These are phyloP conservation scores for Cystobasidium tubakii DNA, from an alignment of 768 basidiomycete genomes.

Conservation along the genomic window DNA sequence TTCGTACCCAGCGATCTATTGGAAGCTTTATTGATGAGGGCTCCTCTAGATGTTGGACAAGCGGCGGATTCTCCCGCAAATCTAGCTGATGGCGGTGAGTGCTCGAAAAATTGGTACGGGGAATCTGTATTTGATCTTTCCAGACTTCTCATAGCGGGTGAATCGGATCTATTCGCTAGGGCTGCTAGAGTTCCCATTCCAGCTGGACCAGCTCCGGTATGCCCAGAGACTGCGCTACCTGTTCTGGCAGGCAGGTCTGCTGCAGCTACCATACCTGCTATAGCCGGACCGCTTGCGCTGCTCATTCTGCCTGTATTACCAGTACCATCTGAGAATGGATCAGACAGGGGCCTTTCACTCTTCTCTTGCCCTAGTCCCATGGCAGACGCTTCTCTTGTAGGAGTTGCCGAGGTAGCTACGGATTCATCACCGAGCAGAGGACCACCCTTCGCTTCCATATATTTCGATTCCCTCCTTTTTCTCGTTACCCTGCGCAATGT, in stretches of 20 bases:
- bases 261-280: neutral
- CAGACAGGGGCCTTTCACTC: constrained; percentile 44
- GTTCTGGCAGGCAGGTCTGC: neutral
- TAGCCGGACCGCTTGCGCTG: neutral
- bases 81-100: neutral
- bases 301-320: constrained; percentile 3
- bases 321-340: constrained; percentile 60
- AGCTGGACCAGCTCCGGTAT: neutral
- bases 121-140: constrained; percentile 17
- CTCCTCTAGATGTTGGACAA: neutral
- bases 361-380: constrained; percentile 10
- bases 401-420: neutral
- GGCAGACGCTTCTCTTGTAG: constrained; percentile 46
- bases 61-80: neutral
- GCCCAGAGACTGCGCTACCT: neutral
- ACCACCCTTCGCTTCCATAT: neutral
- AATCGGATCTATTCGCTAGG: neutral
- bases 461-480: constrained; percentile 14
- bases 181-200: neutral
- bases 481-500: constrained; percentile 64
- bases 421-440: constrained; percentile 45
- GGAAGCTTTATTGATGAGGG: neutral
- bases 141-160: neutral
- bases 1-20: neutral
- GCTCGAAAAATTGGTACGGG: neutral